Conservation (phyloP, 768 basidiomycete genomes). For the Lactifluus subvellereus region DNA sequence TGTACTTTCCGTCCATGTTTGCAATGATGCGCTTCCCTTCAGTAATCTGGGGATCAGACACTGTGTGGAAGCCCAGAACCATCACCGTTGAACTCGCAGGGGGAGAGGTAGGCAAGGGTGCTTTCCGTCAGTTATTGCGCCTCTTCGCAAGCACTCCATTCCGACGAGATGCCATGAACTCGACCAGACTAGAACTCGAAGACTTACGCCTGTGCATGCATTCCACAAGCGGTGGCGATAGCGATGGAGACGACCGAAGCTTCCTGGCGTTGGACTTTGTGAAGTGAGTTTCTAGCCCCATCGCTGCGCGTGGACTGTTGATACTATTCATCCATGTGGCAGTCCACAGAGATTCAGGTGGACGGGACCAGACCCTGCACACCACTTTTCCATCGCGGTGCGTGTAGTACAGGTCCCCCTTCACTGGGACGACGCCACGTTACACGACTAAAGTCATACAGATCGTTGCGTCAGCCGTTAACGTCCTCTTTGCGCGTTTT, state of each 20-base stretch:
- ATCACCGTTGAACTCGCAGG: slow-evolving; percentile 19
- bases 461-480: slow-evolving; percentile 41
- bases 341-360: slow-evolving; percentile 48
- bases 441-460: slow-evolving; percentile 20
- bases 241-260: slow-evolving; percentile 29
- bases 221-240: slow-evolving; percentile 33
- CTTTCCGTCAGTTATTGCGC: slow-evolving; percentile 14
- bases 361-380: slow-evolving; percentile 56
- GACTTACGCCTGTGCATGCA: slow-evolving; percentile 36
- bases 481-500: slow-evolving; percentile 38
- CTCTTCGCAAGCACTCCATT: slow-evolving; percentile 13
- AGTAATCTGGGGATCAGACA: slow-evolving; percentile 13
- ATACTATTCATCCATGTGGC: not conserved
- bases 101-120: slow-evolving; percentile 20
- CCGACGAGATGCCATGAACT: not conserved
- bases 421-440: not conserved
- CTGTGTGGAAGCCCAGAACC: slow-evolving; percentile 4
- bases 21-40: slow-evolving; percentile 12
- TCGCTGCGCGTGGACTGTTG: not conserved
- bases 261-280: slow-evolving; percentile 32
- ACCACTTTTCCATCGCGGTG: slow-evolving; percentile 59
- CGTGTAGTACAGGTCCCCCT: slow-evolving; percentile 25
- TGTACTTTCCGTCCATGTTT: slow-evolving; percentile 10
- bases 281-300: slow-evolving; percentile 31
- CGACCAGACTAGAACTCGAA: slow-evolving; percentile 27